Evolutionary conservation across 371 early-diverging fungal genomes (phyloP).

Genomic region (Blakeslea trispora): DNA sequence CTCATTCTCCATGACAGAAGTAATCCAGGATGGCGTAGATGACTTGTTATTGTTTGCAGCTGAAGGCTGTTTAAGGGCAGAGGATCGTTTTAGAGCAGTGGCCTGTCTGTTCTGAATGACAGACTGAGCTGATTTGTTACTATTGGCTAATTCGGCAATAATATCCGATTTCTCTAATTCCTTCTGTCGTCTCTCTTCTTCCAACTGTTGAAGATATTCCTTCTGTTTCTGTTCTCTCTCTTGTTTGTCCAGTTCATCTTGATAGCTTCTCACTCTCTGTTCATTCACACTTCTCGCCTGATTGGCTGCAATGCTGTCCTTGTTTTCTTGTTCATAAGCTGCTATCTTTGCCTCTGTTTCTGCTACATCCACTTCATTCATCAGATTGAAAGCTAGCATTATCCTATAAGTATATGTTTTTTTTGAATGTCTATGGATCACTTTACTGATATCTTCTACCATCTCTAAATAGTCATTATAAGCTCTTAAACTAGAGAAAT

Average conservation of each 20-base stretch:
- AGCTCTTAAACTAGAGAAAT: conserved; percentile 73
- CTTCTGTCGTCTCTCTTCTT: conserved; percentile 50
- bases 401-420: not conserved
- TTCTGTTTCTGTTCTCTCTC: conserved; percentile 57
- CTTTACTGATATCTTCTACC: conserved; percentile 83
- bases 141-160: conserved; percentile 52
- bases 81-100: conserved; percentile 44
- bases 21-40: conserved; percentile 47
- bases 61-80: conserved; percentile 38
- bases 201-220: conserved; percentile 52
- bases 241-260: conserved; percentile 48
- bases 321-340: conserved; percentile 78
- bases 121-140: conserved; percentile 53
- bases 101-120: conserved; percentile 48
- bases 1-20: conserved; percentile 47
- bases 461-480: conserved; percentile 94
- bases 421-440: not conserved
- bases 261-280: conserved; percentile 40
- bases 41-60: conserved; percentile 17
- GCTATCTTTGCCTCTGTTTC: conserved; percentile 83
- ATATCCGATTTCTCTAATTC: conserved; percentile 53
- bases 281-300: conserved; percentile 58
- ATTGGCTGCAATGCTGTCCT: conserved; percentile 77
- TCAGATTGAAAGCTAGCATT: conserved; percentile 75
- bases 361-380: conserved; percentile 84